phyloP scores from a whole-genome alignment of 768 basidiomycete species.

The Nidularia sp. region DNA sequence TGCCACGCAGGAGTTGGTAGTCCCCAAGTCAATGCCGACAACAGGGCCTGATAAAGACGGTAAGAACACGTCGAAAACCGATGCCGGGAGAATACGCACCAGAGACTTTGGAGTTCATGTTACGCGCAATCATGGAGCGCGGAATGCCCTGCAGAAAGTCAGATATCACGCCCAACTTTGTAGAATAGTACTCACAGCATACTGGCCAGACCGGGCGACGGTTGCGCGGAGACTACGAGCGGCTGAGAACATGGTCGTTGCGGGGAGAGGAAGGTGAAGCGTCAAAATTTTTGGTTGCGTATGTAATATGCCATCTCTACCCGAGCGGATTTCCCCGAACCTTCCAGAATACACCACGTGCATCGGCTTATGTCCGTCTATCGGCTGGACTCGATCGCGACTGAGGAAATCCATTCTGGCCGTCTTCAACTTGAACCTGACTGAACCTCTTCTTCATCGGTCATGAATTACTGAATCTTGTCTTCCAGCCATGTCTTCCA shows the following conservation, averaged over 20 bases:
- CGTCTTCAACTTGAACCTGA: too few relatives aligned
- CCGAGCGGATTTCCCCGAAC: constrained; percentile 36
- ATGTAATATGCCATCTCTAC: constrained; percentile 28
- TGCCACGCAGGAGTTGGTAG: constrained; percentile 87
- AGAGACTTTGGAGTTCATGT: constrained; percentile 93
- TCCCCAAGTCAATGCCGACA: constrained; percentile 95
- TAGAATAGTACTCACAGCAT: constrained; percentile 44
- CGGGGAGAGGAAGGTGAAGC: constrained; percentile 34
- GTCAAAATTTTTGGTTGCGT: constrained; percentile 39
- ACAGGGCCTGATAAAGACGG: constrained; percentile 60
- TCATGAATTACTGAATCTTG: too few relatives aligned
- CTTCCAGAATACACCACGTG: background rate
- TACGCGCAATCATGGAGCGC: constrained; percentile 76
- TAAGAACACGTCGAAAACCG: too few relatives aligned
- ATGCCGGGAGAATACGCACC: constrained; percentile 40
- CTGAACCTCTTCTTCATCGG: too few relatives aligned
- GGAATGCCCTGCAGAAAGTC: constrained; percentile 47
- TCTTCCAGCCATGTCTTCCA: too few relatives aligned
- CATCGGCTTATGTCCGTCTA: too few relatives aligned
- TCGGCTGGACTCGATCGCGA: too few relatives aligned
- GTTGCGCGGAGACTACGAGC: constrained; percentile 61
- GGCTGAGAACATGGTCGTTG: constrained; percentile 69
- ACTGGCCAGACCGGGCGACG: constrained; percentile 55
- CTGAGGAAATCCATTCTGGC: too few relatives aligned
- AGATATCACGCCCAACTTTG: constrained; percentile 5